Evolutionary conservation across 176 grass and related monocot genomes (phyloP).

Genomic region (Triticum turgidum): DNA sequence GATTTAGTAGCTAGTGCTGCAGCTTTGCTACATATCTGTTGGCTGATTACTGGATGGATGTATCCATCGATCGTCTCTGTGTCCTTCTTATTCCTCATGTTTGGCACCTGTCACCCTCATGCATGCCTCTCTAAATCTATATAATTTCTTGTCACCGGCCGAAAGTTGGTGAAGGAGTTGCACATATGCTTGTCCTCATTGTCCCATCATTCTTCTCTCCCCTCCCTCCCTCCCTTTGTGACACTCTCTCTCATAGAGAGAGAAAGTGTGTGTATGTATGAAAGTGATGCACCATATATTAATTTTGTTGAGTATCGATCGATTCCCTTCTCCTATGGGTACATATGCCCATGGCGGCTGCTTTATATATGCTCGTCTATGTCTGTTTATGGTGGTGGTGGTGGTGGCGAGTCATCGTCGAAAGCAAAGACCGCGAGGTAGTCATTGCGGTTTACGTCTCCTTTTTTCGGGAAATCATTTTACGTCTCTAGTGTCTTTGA

Average conservation of each 20-base stretch:
- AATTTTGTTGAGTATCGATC: not conserved
- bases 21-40: not conserved
- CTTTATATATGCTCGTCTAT: not conserved
- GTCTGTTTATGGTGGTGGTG: not conserved
- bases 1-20: not conserved
- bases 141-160: not conserved
- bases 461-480: not conserved
- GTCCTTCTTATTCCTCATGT: not conserved
- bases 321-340: too few relatives aligned
- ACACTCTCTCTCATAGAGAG: not conserved
- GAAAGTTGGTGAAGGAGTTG: not conserved
- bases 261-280: not conserved
- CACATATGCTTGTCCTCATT: not conserved
- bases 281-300: not conserved
- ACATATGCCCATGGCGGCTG: not conserved
- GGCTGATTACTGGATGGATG: not conserved
- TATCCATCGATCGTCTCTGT: not conserved
- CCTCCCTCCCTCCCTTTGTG: not conserved
- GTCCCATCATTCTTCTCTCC: not conserved
- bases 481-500: constrained; percentile 5
- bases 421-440: constrained; percentile 11
- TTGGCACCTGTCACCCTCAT: constrained; percentile 26
- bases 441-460: constrained; percentile 21
- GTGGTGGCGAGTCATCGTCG: constrained; percentile 31
- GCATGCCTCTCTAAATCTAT: too few relatives aligned